A percentile compares a stretch with the other conserved stretches of the same genome.
These are phyloP conservation scores for Colletotrichum plurivorum DNA, from an alignment of 2,329 filamentous ascomycete species.

Conservation along the genomic window DNA sequence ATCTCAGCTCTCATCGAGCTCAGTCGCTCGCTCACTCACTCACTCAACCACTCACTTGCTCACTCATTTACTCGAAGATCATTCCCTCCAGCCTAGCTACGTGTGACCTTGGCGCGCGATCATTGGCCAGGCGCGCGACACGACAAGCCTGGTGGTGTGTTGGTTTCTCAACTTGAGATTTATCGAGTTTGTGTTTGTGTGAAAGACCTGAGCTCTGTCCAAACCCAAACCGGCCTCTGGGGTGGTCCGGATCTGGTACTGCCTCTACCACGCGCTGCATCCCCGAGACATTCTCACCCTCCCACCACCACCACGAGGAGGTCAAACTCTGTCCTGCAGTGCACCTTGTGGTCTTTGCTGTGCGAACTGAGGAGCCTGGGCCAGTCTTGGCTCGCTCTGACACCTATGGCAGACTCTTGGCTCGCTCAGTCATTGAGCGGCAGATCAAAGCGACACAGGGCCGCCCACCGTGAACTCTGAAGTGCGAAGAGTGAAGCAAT, in stretches of 20 bases:
- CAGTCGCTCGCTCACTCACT: too few species aligned
- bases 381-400: constrained; percentile 23
- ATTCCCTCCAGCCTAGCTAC: too few species aligned
- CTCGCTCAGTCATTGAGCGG: background rate
- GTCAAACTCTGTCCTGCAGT: constrained; percentile 9
- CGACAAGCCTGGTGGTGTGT: background rate
- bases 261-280: constrained; percentile 19
- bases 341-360: constrained; percentile 23
- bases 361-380: constrained; percentile 12
- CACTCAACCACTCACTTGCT: too few species aligned
- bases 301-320: background rate
- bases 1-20: too few species aligned
- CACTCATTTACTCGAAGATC: too few species aligned
- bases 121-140: too few species aligned
- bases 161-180: background rate
- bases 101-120: too few species aligned
- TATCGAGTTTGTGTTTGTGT: background rate
- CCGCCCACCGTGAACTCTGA: too few species aligned
- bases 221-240: background rate
- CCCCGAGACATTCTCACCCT: constrained; percentile 27
- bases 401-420: background rate
- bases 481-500: too few species aligned
- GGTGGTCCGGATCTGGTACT: constrained; percentile 2
- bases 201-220: background rate
- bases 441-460: too few species aligned